Base-by-base conservation (phyloP, 2,329 filamentous ascomycete species). In the Chalara sp. region DNA sequence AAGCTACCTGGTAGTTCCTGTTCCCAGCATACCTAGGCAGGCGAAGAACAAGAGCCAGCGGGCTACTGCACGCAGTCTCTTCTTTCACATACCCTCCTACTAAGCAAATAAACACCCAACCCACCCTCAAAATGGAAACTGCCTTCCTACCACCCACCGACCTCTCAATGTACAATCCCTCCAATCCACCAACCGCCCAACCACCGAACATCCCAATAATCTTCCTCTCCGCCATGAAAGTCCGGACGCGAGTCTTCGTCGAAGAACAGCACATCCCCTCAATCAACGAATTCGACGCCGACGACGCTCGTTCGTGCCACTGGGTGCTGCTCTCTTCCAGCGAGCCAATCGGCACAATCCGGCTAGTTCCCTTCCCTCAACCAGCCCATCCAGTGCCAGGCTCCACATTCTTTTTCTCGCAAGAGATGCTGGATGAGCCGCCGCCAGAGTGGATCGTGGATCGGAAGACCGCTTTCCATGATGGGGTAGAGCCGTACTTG, bases 231-330 rank as follows among this genome's bases (percentile, higher is more conserved):
- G 80, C 80, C 55, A 84, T 86, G 80, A 67, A 70, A 48, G 76
- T 86, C 42, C 79, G 83, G 35, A 71, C 80, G 53, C 61, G 67
- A 13, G 82, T 86, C 48, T 86, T 83, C 59, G 77, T 85, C 29
- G 37, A 69, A 6, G 83, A 85, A 61, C 82, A 86, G 61, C 60
- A 67, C 0, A 71, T 81, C 11, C 73, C 78, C 0, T 67, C 81
- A 1, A 81, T 86, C 37, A 80, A 82, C 57, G 91, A 97, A 67
- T 77, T 89, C 57, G 92, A 96, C 71, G 71, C 76, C 1, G 89
- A 96, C 65, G 92, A 97, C 66, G 58, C 76, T 1, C 79, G 87
- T 35, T 84, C 82, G 58, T 92, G 84, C 70, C 90, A 96, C 68
- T 96, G 89, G 87, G 84, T 96, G 53, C 11, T 50, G 50, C 7